Evolutionary conservation across 2,329 filamentous ascomycete species (phyloP).

Genomic region (Penicillium olsonii): DNA sequence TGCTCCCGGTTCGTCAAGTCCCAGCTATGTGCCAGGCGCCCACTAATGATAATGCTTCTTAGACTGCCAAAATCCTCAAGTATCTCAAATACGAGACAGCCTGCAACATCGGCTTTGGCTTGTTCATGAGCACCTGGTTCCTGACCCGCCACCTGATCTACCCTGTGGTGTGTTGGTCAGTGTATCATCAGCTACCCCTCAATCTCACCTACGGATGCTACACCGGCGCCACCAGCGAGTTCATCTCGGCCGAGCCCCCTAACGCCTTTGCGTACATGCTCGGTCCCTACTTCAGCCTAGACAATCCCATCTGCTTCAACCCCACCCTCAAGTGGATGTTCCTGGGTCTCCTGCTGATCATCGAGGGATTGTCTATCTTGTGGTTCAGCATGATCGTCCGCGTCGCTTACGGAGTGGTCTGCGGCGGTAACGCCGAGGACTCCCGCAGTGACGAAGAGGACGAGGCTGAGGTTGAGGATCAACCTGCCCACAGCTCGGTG

Average conservation of each 20-base stretch:
- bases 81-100: slow-evolving; percentile 74
- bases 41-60: slow-evolving; percentile 2
- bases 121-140: slow-evolving; percentile 87
- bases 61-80: slow-evolving; percentile 91
- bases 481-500: slow-evolving; percentile 21
- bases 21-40: not conserved
- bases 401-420: slow-evolving; percentile 77
- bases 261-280: slow-evolving; percentile 63
- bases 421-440: slow-evolving; percentile 76
- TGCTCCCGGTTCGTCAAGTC: slow-evolving; percentile 69
- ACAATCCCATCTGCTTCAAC: slow-evolving; percentile 79
- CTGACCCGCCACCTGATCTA: slow-evolving; percentile 80
- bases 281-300: slow-evolving; percentile 70
- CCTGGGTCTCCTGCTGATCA: slow-evolving; percentile 70
- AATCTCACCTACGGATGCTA: slow-evolving; percentile 72
- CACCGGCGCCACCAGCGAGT: slow-evolving; percentile 47
- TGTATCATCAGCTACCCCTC: slow-evolving; percentile 66
- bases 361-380: slow-evolving; percentile 77
- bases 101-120: slow-evolving; percentile 80
- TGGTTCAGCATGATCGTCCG: slow-evolving; percentile 91
- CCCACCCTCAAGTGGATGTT: slow-evolving; percentile 73
- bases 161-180: slow-evolving; percentile 76
- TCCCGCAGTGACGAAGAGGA: slow-evolving; percentile 77
- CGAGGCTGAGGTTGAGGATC: slow-evolving; percentile 50
- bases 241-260: slow-evolving; percentile 36